Conservation (phyloP, 2,329 filamentous ascomycete species). For the Alternaria dauci region DNA sequence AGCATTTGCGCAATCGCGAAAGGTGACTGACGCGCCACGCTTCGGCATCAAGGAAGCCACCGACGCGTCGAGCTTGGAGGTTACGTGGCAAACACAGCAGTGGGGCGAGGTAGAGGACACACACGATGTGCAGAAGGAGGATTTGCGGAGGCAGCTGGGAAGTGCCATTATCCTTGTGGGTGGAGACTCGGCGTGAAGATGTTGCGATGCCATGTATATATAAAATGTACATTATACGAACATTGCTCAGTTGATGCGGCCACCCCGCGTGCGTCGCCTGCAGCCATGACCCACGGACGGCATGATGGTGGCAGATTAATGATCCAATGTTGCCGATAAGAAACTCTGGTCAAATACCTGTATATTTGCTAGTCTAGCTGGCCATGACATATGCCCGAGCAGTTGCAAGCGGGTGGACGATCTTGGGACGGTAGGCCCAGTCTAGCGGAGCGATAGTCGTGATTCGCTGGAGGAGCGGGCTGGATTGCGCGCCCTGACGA, state of each 20-base stretch:
- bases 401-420: neutral
- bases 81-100: conserved; percentile 85
- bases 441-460: conserved; percentile 8
- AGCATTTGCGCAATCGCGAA: conserved; percentile 65
- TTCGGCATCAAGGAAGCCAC: conserved; percentile 89
- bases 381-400: conserved; percentile 9
- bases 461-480: conserved; percentile 15
- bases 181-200: conserved; percentile 30
- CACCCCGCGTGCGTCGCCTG: neutral
- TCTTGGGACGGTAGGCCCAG: conserved; percentile 1
- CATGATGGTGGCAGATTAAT: neutral
- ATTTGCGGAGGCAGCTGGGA: conserved; percentile 85
- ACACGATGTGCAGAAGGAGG: conserved; percentile 94
- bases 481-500: conserved; percentile 23
- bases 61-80: conserved; percentile 79
- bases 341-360: neutral
- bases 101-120: conserved; percentile 99
- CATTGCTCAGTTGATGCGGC: neutral
- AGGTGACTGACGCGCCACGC: conserved; percentile 46
- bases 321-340: neutral
- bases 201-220: neutral
- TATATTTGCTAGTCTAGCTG: neutral
- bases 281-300: neutral
- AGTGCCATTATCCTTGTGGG: conserved; percentile 83
- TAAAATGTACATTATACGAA: conserved; percentile 2